Conservation (phyloP, 2,329 filamentous ascomycete genomes). For the Chaetomiaceae sp. region DNA sequence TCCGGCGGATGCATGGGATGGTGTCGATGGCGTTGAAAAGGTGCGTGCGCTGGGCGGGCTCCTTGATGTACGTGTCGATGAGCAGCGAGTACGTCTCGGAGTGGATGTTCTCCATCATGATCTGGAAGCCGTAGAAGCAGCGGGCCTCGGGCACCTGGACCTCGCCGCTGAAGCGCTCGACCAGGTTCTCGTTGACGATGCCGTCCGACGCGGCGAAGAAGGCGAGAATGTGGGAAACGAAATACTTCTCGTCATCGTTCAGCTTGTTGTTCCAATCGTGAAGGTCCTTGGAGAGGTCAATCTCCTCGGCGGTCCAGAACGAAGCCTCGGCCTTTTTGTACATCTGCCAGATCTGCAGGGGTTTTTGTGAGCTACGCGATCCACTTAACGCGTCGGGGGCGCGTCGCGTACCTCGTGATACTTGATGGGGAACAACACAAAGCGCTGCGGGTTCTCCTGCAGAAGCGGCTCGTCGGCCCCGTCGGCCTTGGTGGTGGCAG, state of each 20-base stretch:
- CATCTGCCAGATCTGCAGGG: constrained; percentile 92
- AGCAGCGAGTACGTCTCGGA: constrained; percentile 98
- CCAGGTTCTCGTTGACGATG: constrained; percentile 98
- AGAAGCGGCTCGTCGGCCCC: constrained; percentile 86
- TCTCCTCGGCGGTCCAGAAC: constrained; percentile 99
- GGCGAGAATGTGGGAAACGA: constrained; percentile 95
- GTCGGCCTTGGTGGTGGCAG: constrained; percentile 54
- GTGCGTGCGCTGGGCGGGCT: constrained; percentile 86
- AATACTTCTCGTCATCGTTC: constrained; percentile 95
- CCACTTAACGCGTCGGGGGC: constrained; percentile 64
- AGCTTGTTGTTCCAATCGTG: constrained; percentile 99
- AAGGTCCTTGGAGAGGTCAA: constrained; percentile 96
- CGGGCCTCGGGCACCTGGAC: constrained; percentile 96
- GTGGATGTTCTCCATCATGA: constrained; percentile 99
- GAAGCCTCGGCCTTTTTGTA: constrained; percentile 99
- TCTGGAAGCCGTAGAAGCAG: constrained; percentile 99
- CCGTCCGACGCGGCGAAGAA: constrained; percentile 99
- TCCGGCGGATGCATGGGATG: constrained; percentile 96
- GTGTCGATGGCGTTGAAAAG: constrained; percentile 99
- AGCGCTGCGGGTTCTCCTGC: constrained; percentile 90
- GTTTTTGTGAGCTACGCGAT: constrained; percentile 34
- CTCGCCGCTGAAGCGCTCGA: constrained; percentile 95
- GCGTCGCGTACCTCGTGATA: constrained; percentile 81
- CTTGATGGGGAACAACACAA: constrained; percentile 98
- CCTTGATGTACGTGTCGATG: constrained; percentile 99